Base-by-base conservation (phyloP, 2,329 filamentous ascomycete species). In the Thielaviopsis punctulata region DNA sequence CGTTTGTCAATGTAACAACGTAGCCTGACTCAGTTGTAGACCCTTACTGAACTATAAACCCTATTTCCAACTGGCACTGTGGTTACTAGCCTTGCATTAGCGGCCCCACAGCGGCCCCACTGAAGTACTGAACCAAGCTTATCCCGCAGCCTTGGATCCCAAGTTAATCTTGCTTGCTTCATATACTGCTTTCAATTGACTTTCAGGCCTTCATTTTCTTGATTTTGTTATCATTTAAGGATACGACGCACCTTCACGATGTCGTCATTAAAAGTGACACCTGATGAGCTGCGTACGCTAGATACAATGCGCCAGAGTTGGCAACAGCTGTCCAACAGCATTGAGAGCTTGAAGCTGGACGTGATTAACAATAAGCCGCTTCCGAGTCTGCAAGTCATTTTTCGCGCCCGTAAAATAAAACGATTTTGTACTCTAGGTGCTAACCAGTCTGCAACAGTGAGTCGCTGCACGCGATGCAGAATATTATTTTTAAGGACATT, bases 401-500 rank as follows among this genome's bases (percentile, higher is more conserved):
- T 27, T 24, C 36, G n/a, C 52, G 25, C 8, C n/a, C 8, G 7
- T 13, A 8, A 4, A 22, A n/a, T 12, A 2, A 25, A 50, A n/a
- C n/a, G 24, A 23, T 30, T 9, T 13, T 27, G 27, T 6, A 33
- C 21, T 45, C 13, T 8, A 7, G n/a, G 6, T 27, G 36, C 48
- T 45, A 22, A 43, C 27, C 12, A 19, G 33, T 12, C 13, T 4
- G 12, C 5, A 19, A 21, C 57, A 87, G 84, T 60, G 73, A 78
- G 45, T 85, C 82, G 13, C 73, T 89, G 47, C 81, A 86, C 63
- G 77, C 78, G n/a, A 82, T 81, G 47, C 74, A 80, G 44, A 73
- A 75, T 57, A 85, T 88, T 62, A 75, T 88, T 50, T 80, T 82
- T 58, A 75, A 75, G 58, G 85, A 85, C 63, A 75, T 92, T 39